Conservation (phyloP, 2,329 filamentous ascomycete genomes). For the Exophiala spinifera region DNA sequence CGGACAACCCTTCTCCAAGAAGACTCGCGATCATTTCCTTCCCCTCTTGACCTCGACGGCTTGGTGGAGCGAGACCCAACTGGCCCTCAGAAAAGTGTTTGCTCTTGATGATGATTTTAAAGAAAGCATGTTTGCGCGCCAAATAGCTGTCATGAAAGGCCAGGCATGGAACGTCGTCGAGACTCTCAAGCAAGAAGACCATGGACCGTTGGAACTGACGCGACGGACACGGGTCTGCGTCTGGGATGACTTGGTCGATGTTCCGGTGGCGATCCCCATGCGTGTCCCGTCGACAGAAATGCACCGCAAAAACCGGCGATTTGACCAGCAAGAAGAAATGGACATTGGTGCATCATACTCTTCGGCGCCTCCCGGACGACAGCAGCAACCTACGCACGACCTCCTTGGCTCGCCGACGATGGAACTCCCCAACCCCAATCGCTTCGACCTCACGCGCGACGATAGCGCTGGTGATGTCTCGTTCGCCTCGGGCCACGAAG, state of each 20-base stretch:
- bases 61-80: conserved; percentile 95
- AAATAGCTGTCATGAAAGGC: conserved; percentile 98
- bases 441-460: conserved; percentile 63
- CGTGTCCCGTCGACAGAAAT: conserved; percentile 80
- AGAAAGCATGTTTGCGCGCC: conserved; percentile 97
- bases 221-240: conserved; percentile 87
- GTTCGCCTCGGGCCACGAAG: conserved; percentile 30
- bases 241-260: conserved; percentile 96
- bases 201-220: conserved; percentile 90
- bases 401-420: conserved; percentile 59
- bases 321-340: conserved; percentile 70
- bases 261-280: conserved; percentile 90
- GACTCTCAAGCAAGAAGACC: conserved; percentile 86
- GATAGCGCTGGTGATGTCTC: conserved; percentile 38
- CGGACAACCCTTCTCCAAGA: conserved; percentile 91
- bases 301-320: conserved; percentile 54
- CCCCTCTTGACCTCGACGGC: conserved; percentile 88
- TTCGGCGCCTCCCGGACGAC: conserved; percentile 46
- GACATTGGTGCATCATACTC: conserved; percentile 75
- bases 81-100: conserved; percentile 81
- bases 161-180: conserved; percentile 99
- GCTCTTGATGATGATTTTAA: conserved; percentile 93
- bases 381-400: conserved; percentile 54
- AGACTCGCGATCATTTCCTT: conserved; percentile 91
- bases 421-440: conserved; percentile 70